A percentile compares a stretch with the other conserved stretches of the same genome.
phyloP scores from a whole-genome alignment of 495 filamentous ascomycete genomes.

The Neurospora sublineolata region DNA sequence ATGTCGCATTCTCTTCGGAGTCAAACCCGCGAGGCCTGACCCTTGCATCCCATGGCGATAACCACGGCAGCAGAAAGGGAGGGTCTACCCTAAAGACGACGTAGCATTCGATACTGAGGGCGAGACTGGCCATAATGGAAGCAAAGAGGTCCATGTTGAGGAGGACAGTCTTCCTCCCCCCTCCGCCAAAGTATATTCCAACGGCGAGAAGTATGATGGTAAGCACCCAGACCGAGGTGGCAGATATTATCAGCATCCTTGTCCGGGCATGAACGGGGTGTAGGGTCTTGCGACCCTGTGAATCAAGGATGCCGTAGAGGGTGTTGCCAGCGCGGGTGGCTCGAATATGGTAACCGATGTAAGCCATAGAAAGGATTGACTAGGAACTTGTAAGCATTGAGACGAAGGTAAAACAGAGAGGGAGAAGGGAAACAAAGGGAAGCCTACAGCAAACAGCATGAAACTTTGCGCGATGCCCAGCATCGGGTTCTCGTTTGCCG shows the following conservation, averaged over 20 bases:
- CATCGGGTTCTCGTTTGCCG: not conserved
- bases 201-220: conserved; percentile 4
- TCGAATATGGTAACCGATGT: conserved; percentile 7
- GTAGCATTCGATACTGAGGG: not conserved
- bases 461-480: conserved; percentile 8
- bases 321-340: conserved; percentile 1
- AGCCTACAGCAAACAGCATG: conserved; percentile 9
- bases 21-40: not conserved
- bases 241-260: conserved; percentile 1
- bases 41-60: not conserved
- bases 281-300: conserved; percentile 2
- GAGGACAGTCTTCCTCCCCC: not conserved
- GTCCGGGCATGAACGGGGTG: conserved; percentile 11
- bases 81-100: not conserved
- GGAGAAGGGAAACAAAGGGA: not conserved
- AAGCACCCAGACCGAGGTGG: not conserved
- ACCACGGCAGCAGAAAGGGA: conserved; percentile 8
- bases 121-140: conserved; percentile 2
- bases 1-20: not conserved
- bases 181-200: conserved; percentile 3
- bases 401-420: not conserved
- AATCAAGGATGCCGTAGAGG: conserved; percentile 4
- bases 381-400: not conserved
- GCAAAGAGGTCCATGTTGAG: conserved; percentile 8
- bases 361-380: conserved; percentile 9